These are phyloP conservation scores for Periconia sp. DNA, from an alignment of 2,329 filamentous ascomycete species.

Conservation along the genomic window DNA sequence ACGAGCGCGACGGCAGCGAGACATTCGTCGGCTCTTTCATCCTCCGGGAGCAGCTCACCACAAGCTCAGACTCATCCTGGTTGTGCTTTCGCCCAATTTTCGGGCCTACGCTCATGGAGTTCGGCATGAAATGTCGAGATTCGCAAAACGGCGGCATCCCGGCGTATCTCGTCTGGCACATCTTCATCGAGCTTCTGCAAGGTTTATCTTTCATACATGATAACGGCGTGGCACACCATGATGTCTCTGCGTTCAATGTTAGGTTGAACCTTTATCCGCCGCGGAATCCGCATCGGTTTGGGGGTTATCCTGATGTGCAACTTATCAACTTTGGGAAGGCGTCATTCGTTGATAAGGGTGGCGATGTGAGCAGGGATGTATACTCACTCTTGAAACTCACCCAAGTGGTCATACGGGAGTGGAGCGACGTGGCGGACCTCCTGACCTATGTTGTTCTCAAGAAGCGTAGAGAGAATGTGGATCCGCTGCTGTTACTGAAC, in stretches of 20 bases:
- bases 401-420: conserved; percentile 5
- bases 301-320: conserved; percentile 18
- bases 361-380: too few species aligned
- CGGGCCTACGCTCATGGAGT: conserved; percentile 12
- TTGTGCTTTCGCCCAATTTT: conserved; percentile 15
- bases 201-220: conserved; percentile 10
- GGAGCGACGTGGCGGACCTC: conserved; percentile 14
- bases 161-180: conserved; percentile 19
- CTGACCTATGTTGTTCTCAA: too few species aligned
- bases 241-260: conserved; percentile 7
- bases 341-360: too few species aligned
- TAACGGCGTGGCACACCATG: conserved; percentile 9
- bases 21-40: conserved; percentile 3
- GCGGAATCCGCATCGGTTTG: conserved; percentile 9
- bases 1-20: neutral
- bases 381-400: too few species aligned
- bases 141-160: conserved; percentile 1
- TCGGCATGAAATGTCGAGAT: conserved; percentile 1
- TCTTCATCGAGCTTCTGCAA: conserved; percentile 15
- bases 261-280: conserved; percentile 13
- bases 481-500: too few species aligned
- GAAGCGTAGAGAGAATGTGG: too few species aligned
- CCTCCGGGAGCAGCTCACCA: conserved; percentile 3
- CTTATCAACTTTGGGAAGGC: conserved; percentile 11
- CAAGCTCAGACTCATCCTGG: conserved; percentile 4